Evolutionary conservation across 371 early-diverging fungal genomes (phyloP).

Genomic region (Mortierella sp.): DNA sequence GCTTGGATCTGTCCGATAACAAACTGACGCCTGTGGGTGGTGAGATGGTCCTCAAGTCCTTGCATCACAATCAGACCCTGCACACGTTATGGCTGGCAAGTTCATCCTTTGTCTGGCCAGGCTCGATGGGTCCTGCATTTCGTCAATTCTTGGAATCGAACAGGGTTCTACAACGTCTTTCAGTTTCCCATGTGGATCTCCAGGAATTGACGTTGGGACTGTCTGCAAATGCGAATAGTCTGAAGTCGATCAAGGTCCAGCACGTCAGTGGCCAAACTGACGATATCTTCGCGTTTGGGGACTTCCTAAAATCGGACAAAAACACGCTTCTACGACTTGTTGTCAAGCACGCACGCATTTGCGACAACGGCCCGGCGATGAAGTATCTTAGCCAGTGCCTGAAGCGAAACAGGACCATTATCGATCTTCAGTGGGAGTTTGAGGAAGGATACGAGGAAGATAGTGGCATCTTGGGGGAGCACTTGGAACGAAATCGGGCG

Average conservation of each 20-base stretch:
- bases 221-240: conserved; percentile 2
- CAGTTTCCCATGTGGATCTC: conserved; percentile 42
- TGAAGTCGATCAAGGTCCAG: conserved; percentile 33
- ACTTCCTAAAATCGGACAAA: conserved; percentile 20
- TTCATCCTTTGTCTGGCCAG: conserved; percentile 20
- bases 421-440: conserved; percentile 45
- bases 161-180: conserved; percentile 22
- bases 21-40: conserved; percentile 27
- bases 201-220: conserved; percentile 30
- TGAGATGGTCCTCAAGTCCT: conserved; percentile 17
- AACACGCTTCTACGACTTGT: conserved; percentile 36
- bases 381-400: conserved; percentile 31
- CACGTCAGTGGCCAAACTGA: conserved; percentile 25
- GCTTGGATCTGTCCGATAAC: conserved; percentile 35
- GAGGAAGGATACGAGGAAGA: conserved; percentile 28
- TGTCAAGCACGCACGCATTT: conserved; percentile 32
- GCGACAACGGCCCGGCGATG: conserved; percentile 23
- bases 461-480: conserved; percentile 22
- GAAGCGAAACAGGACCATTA: conserved; percentile 36
- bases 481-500: conserved; percentile 35
- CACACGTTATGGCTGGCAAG: conserved; percentile 33
- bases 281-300: conserved; percentile 32
- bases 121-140: conserved; percentile 32
- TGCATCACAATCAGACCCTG: conserved; percentile 13
- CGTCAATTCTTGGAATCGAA: conserved; percentile 32